Evolutionary conservation across 2,329 filamentous ascomycete species (phyloP), one percentile per base, ranked within the genome.

Genomic region (Coniella lustricola): DNA sequence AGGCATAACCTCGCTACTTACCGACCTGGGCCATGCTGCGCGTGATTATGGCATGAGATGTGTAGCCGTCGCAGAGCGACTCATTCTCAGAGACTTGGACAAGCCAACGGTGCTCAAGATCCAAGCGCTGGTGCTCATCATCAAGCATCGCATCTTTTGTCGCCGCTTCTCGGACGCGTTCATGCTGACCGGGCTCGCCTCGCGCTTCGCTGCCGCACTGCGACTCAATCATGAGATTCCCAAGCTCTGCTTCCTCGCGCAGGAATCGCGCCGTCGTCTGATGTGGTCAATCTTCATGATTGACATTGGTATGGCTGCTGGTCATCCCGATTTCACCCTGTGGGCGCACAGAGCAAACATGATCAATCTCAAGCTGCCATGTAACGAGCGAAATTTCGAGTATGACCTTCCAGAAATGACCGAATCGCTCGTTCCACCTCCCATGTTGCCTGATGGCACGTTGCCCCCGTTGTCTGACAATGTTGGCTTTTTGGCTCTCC

Each of bases 91-190:
- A 20, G 74, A 76, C 50, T 70, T 79, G 36, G 74, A 77, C 46
- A 72, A 73, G 44, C 76, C 76, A 1, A 77, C 76, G 1, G 77
- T 76, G 5, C 72, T 78, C 56, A 76, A 77, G 53, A 72, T 80
- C 34, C 70, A 73, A 57, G 65, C 61, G 1, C 63, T 74, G 16
- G 66, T 73, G 10, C 64, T 74, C 40, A 64, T 72, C 48, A 68
- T 73, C 59, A 72, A 73, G 56, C 67, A 74, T 55, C 68, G 70
- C 20, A 70, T 74, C 55, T 60, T 73, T 17, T 68, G 66, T 3
- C 67, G 68, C 31, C 65, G 67, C 22, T 71, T 72, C 54, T 70
- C 70, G 2, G 64, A 67, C 39, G 71, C 71, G 16, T 74, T 74
- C 50, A 73, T 74, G 68, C 61, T 74, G 7, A 68, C 70, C 17